Evolutionary conservation across 768 basidiomycete species (phyloP), one percentile per base, ranked within the genome.

Genomic region (Trametes maxima): DNA sequence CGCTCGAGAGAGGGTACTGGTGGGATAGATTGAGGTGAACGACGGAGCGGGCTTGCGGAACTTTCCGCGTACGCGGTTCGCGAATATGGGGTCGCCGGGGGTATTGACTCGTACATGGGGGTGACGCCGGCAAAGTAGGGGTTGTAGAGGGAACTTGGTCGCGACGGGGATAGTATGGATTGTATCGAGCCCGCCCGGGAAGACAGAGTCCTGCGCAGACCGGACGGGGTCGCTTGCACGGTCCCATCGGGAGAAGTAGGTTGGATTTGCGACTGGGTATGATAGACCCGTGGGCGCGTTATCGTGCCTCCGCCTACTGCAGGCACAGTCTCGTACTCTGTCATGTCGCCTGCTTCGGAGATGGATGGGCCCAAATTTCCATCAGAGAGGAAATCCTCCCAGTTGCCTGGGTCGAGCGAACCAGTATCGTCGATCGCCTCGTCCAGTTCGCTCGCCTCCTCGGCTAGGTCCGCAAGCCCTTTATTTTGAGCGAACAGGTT

Each of bases 301-400:
- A 97, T 84, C 0, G 84, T 87, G 0, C 95, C 95, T 14, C 94
- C 94, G 17, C 95, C 95, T 4, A 97, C 89, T 2, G 95, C 95
- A 13, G 95, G 93, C 37, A 95, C 85, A 1, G 90, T 89, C 71
- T 96, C 93, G 73, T 89, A 95, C 69, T 92, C 91, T 12, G 80
- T 74, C 42, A 81, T 71, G 12, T 66, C 69, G 47, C 78, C 78
- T 47, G 77, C 71, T 25, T 73, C 72, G 8, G 68, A 64, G 24
- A 78, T 69, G 48, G 82, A 84, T n/a, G 75, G 70, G 2, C 77
- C 78, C 19, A 84, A 76, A 5, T 79, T 75, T 1, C 59, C 73
- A 39, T 80, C 79, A 1, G 83, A 77, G 1, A 81, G 71, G 1
- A 80, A 77, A 24, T 85, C 85, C 22, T 87, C 85, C 90, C 92